Base-by-base conservation (phyloP, 345 rosid genomes). In the Stellera chamaejasme region DNA sequence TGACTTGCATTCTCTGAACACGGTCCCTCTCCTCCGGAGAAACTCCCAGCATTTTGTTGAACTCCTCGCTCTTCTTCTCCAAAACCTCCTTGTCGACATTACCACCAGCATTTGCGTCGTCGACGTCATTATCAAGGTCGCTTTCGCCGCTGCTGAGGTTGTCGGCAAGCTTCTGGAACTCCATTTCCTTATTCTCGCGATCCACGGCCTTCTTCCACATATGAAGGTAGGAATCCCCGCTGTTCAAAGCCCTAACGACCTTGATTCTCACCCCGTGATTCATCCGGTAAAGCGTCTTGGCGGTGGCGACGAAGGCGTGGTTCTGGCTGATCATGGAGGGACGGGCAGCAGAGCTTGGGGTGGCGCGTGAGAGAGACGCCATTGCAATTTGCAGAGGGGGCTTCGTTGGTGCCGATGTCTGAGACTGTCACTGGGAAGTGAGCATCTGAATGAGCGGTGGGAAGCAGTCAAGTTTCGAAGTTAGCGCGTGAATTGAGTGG, bases 171-270 rank as follows among this genome's bases (percentile, higher is more conserved):
- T 65, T 79, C 56, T 80, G 74, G 56, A 88, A 83, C 52, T 82
- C 94, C 10, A 52, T 61, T 13, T 82, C 79, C 77, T 82, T 83
- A 77, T 78, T 72, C 59, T 83, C 87, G 32, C 90, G 82, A 36
- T 85, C 92, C 45, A 70, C 72, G 9, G 98, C 92, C 62, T 67
- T 91, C 72, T 59, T 79, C 98, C 98, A 85, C 92, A 83, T 88
- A 64, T 74, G 67, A 42, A 91, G 79, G 67, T 91, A 91, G 13
- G 98, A 85, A 41, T 75, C 77, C 3, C 65, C 77, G 19, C 69
- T 81, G 23, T 64, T 66, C 2, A 78, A 67, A 64, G 57, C 87
- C 72, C 79, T 67, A 19, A 80, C 52, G 41, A 62, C 69, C 26
- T 25, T 58, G 44, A 64, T 43, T 10, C 64, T 63, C 11, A 41